A percentile compares a stretch with the other conserved stretches of the same genome.
phyloP scores from a whole-genome alignment of 2,329 filamentous ascomycete genomes.

The Colletotrichum australisinense region DNA sequence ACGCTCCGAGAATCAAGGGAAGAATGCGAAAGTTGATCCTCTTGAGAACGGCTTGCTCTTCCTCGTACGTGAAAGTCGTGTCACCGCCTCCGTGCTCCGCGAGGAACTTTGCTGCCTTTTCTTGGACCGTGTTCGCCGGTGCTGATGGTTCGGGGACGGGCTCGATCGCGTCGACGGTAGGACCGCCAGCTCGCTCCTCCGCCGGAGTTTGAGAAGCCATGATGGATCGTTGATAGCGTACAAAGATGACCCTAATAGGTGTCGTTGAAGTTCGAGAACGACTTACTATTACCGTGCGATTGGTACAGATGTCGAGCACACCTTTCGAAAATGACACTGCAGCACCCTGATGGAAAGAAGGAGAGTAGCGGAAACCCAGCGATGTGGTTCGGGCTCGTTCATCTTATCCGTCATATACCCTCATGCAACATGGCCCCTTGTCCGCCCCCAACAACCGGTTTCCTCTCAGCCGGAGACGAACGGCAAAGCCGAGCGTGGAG shows the following conservation, averaged over 20 bases:
- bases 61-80: conserved; percentile 57
- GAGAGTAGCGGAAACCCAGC: background rate
- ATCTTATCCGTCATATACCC: conserved; percentile 15
- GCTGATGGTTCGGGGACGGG: background rate
- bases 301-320: background rate
- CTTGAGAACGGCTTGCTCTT: conserved; percentile 58
- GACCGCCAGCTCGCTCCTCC: background rate
- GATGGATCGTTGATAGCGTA: background rate
- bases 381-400: background rate
- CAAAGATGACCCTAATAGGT: background rate
- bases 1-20: conserved; percentile 63
- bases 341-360: background rate
- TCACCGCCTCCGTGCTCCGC: conserved; percentile 50
- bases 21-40: conserved; percentile 63
- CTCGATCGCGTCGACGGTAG: background rate
- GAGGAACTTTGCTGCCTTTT: conserved; percentile 59
- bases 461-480: background rate
- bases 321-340: background rate
- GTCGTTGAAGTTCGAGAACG: background rate
- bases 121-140: conserved; percentile 36
- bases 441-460: background rate
- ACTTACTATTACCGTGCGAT: background rate
- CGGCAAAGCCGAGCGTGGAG: background rate
- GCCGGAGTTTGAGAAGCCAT: background rate
- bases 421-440: background rate